Percentiles rank a stretch among this genome's conserved stretches.
Evolutionary conservation across 2,329 filamentous ascomycete genomes (phyloP).

Genomic region (Pyrenophora tritici-repentis): DNA sequence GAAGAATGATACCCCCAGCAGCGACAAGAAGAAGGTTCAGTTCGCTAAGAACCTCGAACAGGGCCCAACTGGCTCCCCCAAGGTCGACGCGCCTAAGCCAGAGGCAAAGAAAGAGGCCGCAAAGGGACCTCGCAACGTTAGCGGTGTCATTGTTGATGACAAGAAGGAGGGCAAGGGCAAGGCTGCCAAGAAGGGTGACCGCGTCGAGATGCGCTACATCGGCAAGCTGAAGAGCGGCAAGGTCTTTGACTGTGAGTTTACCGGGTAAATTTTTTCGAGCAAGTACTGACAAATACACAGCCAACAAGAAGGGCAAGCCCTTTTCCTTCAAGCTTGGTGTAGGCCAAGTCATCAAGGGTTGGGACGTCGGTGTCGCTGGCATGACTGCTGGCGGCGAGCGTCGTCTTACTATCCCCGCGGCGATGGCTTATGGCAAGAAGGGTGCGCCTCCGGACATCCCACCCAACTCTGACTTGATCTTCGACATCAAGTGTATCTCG

Average conservation of each 20-base stretch:
- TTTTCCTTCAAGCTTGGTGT: constrained; percentile 94
- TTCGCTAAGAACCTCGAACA: constrained; percentile 99
- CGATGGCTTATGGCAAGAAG: constrained; percentile 88
- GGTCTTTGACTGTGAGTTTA: constrained; percentile 82
- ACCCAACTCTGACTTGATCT: constrained; percentile 85
- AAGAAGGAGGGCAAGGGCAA: constrained; percentile 88
- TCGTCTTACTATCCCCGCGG: constrained; percentile 83
- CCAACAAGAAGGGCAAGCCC: constrained; percentile 98
- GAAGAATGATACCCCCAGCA: constrained; percentile 54
- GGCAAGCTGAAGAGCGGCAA: constrained; percentile 93
- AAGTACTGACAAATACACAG: constrained; percentile 54
- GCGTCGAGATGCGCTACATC: constrained; percentile 94
- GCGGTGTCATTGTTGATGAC: constrained; percentile 93
- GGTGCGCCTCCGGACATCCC: constrained; percentile 78
- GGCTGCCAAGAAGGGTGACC: constrained; percentile 86
- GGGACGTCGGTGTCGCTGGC: constrained; percentile 92
- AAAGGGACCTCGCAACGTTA: constrained; percentile 72
- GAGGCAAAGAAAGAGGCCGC: constrained; percentile 58
- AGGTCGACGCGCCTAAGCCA: constrained; percentile 49
- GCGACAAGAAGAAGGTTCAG: constrained; percentile 85
- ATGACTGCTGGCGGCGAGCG: constrained; percentile 95
- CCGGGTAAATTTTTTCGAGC: not conserved
- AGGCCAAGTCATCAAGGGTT: constrained; percentile 97
- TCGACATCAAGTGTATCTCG: constrained; percentile 69
- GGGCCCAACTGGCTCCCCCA: constrained; percentile 72